Conservation (phyloP, 139 green algal species). For the Closterium sp. region DNA sequence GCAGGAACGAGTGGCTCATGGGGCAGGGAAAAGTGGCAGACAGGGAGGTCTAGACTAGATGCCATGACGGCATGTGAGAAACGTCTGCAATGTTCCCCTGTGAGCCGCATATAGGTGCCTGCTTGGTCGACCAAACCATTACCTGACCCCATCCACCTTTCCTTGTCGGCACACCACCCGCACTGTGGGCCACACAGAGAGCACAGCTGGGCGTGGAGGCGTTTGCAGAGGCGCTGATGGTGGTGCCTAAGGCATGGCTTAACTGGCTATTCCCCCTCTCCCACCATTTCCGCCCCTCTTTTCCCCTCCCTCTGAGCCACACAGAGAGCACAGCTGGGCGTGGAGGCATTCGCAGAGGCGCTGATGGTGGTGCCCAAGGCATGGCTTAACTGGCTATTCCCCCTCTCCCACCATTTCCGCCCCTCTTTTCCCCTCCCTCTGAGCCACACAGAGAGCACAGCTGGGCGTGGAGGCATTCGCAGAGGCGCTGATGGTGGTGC, state of each 20-base stretch:
- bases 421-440: too few species aligned
- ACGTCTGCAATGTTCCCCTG: conserved; percentile 91
- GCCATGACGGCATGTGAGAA: conserved; percentile 56
- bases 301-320: not conserved
- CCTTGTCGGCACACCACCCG: too few species aligned
- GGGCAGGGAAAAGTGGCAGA: too few species aligned
- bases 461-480: too few species aligned
- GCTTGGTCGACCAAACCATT: too few species aligned
- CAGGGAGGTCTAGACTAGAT: too few species aligned
- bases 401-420: too few species aligned
- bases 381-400: conserved; percentile 43
- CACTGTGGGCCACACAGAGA: too few species aligned
- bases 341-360: conserved; percentile 95
- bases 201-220: conserved; percentile 94
- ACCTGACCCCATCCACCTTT: too few species aligned
- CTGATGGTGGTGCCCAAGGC: conserved; percentile 92
- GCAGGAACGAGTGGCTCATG: too few species aligned
- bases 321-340: conserved; percentile 84
- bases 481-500: too few species aligned
- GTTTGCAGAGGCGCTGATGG: conserved; percentile 93
- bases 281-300: not conserved
- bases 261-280: not conserved
- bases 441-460: conserved; percentile 61
- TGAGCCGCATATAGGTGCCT: conserved; percentile 62
- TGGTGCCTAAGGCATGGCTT: conserved; percentile 77